These are phyloP conservation scores for Zygosaccharomyces kombuchaensis DNA, from an alignment of 805 yeast genomes.

Conservation along the genomic window DNA sequence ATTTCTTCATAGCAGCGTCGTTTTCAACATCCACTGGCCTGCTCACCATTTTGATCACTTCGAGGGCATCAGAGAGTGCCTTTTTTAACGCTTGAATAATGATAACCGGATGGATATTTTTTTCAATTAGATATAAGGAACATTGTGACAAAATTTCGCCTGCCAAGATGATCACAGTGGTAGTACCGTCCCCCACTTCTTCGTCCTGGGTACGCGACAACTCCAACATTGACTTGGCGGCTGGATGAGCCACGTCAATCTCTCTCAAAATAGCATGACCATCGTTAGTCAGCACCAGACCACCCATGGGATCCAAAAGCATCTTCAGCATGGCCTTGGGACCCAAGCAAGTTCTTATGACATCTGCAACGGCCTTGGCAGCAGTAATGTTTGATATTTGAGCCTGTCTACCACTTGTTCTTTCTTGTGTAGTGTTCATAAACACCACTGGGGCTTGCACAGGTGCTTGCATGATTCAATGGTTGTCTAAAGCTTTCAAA, in stretches of 20 bases:
- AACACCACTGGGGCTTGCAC: conserved; percentile 86
- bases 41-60: conserved; percentile 77
- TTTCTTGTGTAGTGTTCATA: conserved; percentile 82
- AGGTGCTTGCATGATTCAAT: conserved; percentile 15
- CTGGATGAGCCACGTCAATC: conserved; percentile 97
- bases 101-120: conserved; percentile 94
- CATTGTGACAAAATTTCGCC: conserved; percentile 96
- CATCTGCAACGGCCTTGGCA: conserved; percentile 98
- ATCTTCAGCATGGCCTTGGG: conserved; percentile 99
- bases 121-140: conserved; percentile 83
- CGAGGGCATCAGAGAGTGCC: conserved; percentile 86
- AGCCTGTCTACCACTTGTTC: conserved; percentile 96
- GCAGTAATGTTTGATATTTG: conserved; percentile 96
- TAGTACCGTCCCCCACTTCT: conserved; percentile 98
- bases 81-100: conserved; percentile 90
- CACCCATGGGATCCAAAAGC: conserved; percentile 92
- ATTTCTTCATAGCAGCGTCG: conserved; percentile 79
- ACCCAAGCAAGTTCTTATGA: conserved; percentile 95
- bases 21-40: conserved; percentile 77
- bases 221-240: conserved; percentile 98
- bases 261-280: conserved; percentile 98
- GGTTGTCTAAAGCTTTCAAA: not conserved
- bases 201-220: conserved; percentile 96
- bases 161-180: conserved; percentile 93
- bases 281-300: conserved; percentile 93